Base-by-base conservation (phyloP, 176 grass and related monocot species). In the Oropetium thomaeum region DNA sequence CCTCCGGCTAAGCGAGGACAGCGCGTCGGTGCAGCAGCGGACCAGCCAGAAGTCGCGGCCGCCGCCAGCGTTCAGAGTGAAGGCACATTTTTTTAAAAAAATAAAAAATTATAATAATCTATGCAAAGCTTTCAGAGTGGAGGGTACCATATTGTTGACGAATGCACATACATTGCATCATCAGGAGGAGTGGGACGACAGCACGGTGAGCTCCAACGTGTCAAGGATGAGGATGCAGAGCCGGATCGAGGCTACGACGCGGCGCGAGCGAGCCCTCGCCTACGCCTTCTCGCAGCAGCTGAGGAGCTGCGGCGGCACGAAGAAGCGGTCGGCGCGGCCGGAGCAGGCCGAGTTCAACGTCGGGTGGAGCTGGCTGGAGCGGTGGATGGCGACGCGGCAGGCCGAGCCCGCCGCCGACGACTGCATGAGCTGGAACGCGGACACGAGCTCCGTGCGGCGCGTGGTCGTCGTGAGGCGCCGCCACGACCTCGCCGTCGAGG, bases 221-320 rank as follows among this genome's bases (percentile, higher is more conserved):
- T 87, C 81, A 26, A 77, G 90, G 80, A 84, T 85, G 73, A 62
- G 92, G 85, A 96, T 92, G 23, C 96, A 87, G 74, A 99, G 81
- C 81, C 70, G 67, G 74, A 86, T 99, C 44, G 96, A 99, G 83
- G 96, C 96, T 29, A 92, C 87, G 20, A 92, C 91, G 48, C 79
- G 96, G 29, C 92, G 96, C 3, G 89, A 99, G 55, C 74, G 92
- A 25, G 96, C 96, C 2, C 87, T 99, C 11, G 92, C 96, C n/a
- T 96, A 99, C 71, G 96, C 96, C 7, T 92, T 99, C 78, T 96
- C 96, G 20, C 96, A 99, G 81, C 92, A 97, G 96, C 87, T 96
- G 17, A 81, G 96, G 70, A 92, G 79, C 75, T 71, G 74, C 35
- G 67, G 85, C 60, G 82, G 59, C 29, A 68, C 76, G 1, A 97